A percentile compares a stretch with the other conserved stretches of the same genome.
phyloP scores from a whole-genome alignment of 371 early-diverging fungal genomes.

The Dichotomocladium elegans region DNA sequence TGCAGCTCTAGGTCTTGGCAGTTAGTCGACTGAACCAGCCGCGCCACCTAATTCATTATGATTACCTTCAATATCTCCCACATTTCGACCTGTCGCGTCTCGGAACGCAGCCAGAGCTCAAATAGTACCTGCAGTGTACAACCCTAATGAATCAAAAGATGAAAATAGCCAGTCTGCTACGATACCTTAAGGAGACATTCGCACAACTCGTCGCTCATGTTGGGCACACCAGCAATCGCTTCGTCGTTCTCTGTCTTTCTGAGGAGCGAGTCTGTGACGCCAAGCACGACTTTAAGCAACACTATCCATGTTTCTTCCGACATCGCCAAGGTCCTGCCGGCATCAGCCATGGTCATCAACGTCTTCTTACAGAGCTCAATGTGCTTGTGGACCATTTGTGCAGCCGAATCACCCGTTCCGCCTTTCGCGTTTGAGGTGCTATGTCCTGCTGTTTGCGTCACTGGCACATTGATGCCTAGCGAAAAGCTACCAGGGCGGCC shows the following conservation, averaged over 20 bases:
- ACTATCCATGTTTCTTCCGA: conserved; percentile 74
- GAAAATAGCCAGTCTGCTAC: background rate
- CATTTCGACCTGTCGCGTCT: conserved; percentile 61
- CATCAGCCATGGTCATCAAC: conserved; percentile 58
- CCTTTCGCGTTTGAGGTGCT: no score
- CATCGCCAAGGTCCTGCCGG: conserved; percentile 62
- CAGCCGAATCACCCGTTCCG: no score
- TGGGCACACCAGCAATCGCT: conserved; percentile 31
- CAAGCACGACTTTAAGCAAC: conserved; percentile 70
- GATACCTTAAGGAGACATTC: conserved; percentile 65
- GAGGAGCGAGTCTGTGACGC: conserved; percentile 66
- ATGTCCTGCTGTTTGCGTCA: no score
- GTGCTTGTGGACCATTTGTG: conserved; percentile 50
- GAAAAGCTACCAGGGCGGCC: conserved; percentile 18
- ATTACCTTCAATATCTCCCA: conserved; percentile 63
- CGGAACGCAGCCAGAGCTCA: conserved; percentile 74
- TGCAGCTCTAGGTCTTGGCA: conserved; percentile 39
- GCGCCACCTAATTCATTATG: background rate
- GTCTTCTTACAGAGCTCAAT: conserved; percentile 75
- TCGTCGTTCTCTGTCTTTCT: conserved; percentile 43
- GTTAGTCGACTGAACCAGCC: no score
- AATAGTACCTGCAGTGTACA: conserved; percentile 47
- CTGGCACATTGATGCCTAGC: no score
- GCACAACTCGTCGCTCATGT: conserved; percentile 76
- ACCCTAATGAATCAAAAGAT: background rate